Evolutionary conservation across 1,139 yeast genomes (phyloP).

Genomic region (Kodamaea ohmeri): DNA sequence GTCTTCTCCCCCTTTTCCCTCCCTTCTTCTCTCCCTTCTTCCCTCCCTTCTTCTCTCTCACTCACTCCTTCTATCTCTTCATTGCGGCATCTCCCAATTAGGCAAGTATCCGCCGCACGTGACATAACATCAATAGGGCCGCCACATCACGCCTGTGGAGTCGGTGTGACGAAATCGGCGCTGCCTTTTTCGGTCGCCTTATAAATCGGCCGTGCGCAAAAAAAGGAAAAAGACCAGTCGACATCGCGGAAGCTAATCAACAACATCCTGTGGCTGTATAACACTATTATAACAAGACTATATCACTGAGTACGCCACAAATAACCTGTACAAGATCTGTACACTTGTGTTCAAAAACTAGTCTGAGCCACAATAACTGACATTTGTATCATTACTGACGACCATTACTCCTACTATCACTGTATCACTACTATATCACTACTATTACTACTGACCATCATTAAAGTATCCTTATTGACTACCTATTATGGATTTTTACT

Average conservation of each 20-base stretch:
- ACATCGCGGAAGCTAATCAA: no score
- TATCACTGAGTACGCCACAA: no score
- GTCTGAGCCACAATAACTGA: no score
- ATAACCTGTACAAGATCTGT: no score
- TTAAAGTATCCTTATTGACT: background rate
- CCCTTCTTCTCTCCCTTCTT: background rate
- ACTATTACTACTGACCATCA: background rate
- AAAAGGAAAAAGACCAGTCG: background rate
- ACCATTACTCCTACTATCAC: background rate
- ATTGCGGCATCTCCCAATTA: slow-evolving; percentile 1
- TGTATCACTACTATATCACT: no score
- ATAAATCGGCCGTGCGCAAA: slow-evolving; percentile 5
- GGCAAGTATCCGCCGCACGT: slow-evolving; percentile 3
- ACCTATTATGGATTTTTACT: slow-evolving; percentile 34
- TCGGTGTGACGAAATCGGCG: slow-evolving; percentile 3
- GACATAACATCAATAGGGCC: slow-evolving; percentile 6
- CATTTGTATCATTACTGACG: background rate
- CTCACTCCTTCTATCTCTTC: background rate
- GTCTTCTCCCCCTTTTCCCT: background rate
- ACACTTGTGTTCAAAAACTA: no score
- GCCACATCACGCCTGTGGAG: slow-evolving; percentile 2
- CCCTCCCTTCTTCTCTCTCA: background rate
- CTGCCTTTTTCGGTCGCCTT: slow-evolving; percentile 5
- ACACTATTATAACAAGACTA: background rate
- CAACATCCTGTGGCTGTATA: no score